These are phyloP conservation scores for Heracleum sosnowskyi DNA, from an alignment of 129 eudicot genomes.

Conservation along the genomic window DNA sequence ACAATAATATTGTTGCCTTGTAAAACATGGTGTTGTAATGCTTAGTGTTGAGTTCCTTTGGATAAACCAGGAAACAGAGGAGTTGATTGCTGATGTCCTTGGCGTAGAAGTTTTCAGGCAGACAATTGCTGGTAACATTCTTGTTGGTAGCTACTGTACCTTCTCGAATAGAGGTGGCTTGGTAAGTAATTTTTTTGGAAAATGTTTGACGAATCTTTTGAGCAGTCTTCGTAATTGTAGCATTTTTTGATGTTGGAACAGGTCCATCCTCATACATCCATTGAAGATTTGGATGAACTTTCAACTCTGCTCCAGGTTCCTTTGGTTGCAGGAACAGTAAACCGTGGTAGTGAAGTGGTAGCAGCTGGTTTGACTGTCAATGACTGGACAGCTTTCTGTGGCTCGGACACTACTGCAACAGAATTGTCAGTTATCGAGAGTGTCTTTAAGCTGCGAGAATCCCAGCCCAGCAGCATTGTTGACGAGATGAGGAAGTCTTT, in stretches of 20 bases:
- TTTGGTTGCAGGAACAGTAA: slow-evolving; percentile 91
- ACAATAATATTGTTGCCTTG: not conserved
- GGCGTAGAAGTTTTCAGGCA: slow-evolving; percentile 86
- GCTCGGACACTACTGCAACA: slow-evolving; percentile 87
- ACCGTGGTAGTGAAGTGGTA: slow-evolving; percentile 90
- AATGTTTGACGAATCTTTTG: not conserved
- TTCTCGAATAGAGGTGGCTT: slow-evolving; percentile 76
- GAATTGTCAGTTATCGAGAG: slow-evolving; percentile 81
- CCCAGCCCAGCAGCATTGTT: slow-evolving; percentile 57
- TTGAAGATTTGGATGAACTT: slow-evolving; percentile 86
- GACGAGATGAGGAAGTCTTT: slow-evolving; percentile 78
- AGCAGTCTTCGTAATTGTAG: not conserved
- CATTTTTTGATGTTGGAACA: slow-evolving; percentile 13
- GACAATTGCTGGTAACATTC: slow-evolving; percentile 75
- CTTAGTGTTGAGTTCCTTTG: not conserved
- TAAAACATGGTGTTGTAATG: not conserved
- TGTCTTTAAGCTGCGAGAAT: slow-evolving; percentile 84
- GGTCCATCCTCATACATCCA: slow-evolving; percentile 92
- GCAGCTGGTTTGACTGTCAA: slow-evolving; percentile 85
- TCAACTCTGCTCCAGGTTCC: slow-evolving; percentile 96
- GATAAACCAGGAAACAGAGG: slow-evolving; percentile 77
- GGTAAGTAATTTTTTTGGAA: slow-evolving; percentile 25
- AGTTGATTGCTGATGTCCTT: slow-evolving; percentile 80
- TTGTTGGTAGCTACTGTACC: slow-evolving; percentile 84
- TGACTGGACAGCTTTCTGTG: slow-evolving; percentile 97